These are phyloP conservation scores for Fraxinus nigra DNA, from an alignment of 305 asterid species.

Conservation along the genomic window DNA sequence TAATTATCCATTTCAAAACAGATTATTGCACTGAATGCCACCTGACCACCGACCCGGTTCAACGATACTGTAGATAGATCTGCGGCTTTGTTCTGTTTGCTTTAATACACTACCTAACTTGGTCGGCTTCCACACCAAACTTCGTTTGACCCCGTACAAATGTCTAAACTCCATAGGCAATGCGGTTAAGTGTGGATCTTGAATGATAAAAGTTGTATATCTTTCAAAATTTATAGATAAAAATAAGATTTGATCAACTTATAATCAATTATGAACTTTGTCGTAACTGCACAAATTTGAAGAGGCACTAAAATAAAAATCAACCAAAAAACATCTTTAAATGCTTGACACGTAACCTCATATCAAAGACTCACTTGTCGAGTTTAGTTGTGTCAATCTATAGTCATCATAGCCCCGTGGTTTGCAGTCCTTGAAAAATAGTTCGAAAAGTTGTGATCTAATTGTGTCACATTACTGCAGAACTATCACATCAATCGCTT, in stretches of 20 bases:
- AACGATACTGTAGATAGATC: not conserved
- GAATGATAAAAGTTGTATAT: not conserved
- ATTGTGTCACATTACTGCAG: not conserved
- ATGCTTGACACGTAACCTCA: not conserved
- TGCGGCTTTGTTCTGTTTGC: not conserved
- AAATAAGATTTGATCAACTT: not conserved
- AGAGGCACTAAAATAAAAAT: not conserved
- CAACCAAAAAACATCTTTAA: no score
- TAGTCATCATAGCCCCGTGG: not conserved
- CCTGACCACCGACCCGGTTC: not conserved
- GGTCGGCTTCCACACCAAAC: not conserved
- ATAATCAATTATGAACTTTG: not conserved
- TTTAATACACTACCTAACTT: not conserved
- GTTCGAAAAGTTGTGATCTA: not conserved
- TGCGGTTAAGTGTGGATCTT: not conserved
- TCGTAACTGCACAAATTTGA: not conserved
- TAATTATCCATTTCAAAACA: not conserved
- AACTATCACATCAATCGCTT: not conserved
- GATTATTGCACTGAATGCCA: not conserved
- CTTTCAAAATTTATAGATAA: no score
- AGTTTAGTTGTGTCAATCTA: not conserved
- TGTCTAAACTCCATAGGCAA: not conserved
- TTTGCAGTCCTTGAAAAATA: not conserved
- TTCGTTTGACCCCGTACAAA: not conserved
- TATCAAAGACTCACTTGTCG: not conserved